Evolutionary conservation across 139 green algal species (phyloP).

Genomic region (Chlamydomonas sphaeroides): DNA sequence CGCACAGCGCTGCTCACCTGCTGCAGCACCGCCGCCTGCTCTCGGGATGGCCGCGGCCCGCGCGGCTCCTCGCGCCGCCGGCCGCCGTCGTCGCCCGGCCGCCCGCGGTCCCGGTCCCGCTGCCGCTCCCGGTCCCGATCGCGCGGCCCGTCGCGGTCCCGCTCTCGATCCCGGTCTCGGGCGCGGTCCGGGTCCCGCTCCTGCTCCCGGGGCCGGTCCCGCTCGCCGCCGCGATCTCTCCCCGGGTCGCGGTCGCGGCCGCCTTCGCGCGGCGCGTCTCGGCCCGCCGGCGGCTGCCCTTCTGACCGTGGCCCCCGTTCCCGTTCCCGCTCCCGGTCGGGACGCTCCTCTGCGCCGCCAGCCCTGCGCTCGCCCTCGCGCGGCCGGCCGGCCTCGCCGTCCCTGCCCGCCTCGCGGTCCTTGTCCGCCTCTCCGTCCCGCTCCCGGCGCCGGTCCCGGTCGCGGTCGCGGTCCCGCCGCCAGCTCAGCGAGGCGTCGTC

Average conservation of each 20-base stretch:
- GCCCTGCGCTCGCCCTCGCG: background rate
- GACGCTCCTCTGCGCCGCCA: no score
- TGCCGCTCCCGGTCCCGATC: background rate
- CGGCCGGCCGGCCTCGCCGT: background rate
- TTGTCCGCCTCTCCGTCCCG: background rate
- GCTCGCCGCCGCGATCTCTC: background rate
- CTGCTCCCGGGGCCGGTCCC: background rate
- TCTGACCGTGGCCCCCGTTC: no score
- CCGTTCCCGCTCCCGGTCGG: no score
- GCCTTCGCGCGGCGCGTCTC: no score
- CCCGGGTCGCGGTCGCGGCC: slow-evolving; percentile 2
- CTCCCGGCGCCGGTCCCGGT: slow-evolving; percentile 3
- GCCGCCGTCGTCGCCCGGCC: background rate
- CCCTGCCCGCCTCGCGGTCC: background rate
- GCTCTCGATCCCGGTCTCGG: slow-evolving; percentile 22
- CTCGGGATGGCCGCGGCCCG: background rate
- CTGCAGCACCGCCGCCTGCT: slow-evolving; percentile 22
- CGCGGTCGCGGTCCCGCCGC: slow-evolving; percentile 20
- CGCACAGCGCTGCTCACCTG: background rate
- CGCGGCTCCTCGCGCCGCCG: background rate
- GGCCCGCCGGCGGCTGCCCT: background rate
- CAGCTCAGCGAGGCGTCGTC: slow-evolving; percentile 44
- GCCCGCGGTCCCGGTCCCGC: background rate
- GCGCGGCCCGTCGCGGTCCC: background rate
- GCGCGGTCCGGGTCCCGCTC: slow-evolving; percentile 1